These are phyloP conservation scores for Tothia fuscella DNA, from an alignment of 2,329 filamentous ascomycete species.

Conservation along the genomic window DNA sequence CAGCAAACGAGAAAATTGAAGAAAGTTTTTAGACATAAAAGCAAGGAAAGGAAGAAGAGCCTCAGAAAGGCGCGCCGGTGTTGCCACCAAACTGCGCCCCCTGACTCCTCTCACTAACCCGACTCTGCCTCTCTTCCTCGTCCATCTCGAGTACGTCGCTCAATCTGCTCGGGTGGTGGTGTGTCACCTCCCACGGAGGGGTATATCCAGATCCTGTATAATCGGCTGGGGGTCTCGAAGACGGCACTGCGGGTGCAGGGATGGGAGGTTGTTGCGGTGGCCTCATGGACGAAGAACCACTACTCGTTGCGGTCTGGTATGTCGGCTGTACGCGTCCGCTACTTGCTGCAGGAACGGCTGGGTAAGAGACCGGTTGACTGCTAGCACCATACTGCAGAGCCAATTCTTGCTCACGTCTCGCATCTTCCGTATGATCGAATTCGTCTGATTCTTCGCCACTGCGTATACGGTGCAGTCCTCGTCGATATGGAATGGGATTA, in stretches of 20 bases:
- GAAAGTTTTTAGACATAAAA: no score
- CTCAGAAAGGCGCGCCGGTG: conserved; percentile 4
- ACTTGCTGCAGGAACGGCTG: background rate
- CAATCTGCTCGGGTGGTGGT: conserved; percentile 78
- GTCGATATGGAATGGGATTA: conserved; percentile 44
- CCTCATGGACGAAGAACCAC: background rate
- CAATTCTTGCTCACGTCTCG: conserved; percentile 2
- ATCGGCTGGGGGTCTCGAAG: conserved; percentile 29
- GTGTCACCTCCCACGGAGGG: conserved; percentile 58
- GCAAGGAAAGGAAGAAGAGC: no score
- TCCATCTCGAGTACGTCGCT: conserved; percentile 85
- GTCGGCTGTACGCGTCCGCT: background rate
- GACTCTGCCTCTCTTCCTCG: conserved; percentile 34
- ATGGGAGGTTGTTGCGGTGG: background rate
- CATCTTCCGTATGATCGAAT: conserved; percentile 4
- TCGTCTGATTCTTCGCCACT: conserved; percentile 10
- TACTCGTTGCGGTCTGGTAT: background rate
- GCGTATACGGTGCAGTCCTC: conserved; percentile 21
- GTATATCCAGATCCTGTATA: conserved; percentile 38
- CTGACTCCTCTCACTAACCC: conserved; percentile 43
- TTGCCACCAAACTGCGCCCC: conserved; percentile 1
- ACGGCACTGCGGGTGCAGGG: background rate
- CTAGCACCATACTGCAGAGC: background rate
- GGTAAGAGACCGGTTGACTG: conserved; percentile 1
- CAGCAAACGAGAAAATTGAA: background rate